These are phyloP conservation scores for Verbascum thapsus DNA, from an alignment of 257 asterid genomes.

Conservation along the genomic window DNA sequence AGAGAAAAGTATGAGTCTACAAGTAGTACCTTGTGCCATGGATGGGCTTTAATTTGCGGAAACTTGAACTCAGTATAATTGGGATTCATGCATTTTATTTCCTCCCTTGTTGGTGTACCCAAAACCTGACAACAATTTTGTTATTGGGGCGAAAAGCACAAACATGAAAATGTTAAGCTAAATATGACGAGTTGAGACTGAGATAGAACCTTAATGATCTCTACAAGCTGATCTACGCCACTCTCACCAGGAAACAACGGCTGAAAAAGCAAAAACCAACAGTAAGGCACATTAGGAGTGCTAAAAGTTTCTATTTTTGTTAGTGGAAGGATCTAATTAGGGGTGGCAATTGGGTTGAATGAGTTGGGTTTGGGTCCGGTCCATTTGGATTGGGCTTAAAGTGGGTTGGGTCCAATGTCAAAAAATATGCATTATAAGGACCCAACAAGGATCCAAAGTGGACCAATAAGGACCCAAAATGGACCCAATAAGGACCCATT, in stretches of 20 bases:
- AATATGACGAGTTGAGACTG: not conserved
- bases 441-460: too few species aligned
- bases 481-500: too few species aligned
- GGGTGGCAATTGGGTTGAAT: too few species aligned
- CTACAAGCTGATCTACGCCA: constrained; percentile 98
- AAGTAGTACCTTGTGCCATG: constrained; percentile 72
- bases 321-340: constrained; percentile 2
- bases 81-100: constrained; percentile 90
- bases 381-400: too few species aligned
- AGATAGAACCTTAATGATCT: constrained; percentile 81
- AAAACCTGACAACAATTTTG: constrained; percentile 51
- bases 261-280: constrained; percentile 45
- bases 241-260: constrained; percentile 99
- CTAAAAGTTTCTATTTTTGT: constrained; percentile 16
- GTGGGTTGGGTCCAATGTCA: too few species aligned
- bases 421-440: too few species aligned
- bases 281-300: constrained; percentile 31
- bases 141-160: constrained; percentile 14
- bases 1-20: constrained; percentile 1
- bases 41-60: constrained; percentile 85
- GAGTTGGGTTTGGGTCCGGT: too few species aligned
- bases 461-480: too few species aligned
- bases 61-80: constrained; percentile 77
- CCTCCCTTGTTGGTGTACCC: constrained; percentile 92
- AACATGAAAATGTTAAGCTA: not conserved